Evolutionary conservation across 805 yeast genomes (phyloP).

Genomic region (Grigorovia yakushimaensis): DNA sequence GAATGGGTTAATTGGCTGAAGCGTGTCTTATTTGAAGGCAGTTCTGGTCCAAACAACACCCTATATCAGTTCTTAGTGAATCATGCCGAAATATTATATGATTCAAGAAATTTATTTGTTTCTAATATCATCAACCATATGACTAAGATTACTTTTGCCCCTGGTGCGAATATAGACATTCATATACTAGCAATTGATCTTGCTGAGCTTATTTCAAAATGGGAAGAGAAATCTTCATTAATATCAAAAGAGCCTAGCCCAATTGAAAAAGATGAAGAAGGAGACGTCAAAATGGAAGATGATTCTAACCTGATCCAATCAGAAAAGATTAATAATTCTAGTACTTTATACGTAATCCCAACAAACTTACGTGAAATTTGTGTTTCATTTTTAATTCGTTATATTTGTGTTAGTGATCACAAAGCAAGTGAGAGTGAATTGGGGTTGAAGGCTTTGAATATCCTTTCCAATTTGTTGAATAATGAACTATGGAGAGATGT

Average conservation of each 20-base stretch:
- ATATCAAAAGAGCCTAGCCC: conserved; percentile 5
- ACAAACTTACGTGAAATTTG: conserved; percentile 80
- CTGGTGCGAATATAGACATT: conserved; percentile 70
- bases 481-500: conserved; percentile 81
- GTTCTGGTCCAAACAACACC: conserved; percentile 72
- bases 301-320: conserved; percentile 3
- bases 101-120: conserved; percentile 80
- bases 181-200: conserved; percentile 82
- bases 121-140: conserved; percentile 84
- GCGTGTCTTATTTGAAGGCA: conserved; percentile 82
- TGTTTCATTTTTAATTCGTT: conserved; percentile 77
- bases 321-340: conserved; percentile 3
- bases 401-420: conserved; percentile 77
- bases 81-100: conserved; percentile 75
- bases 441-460: conserved; percentile 73
- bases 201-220: conserved; percentile 71
- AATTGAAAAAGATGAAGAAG: conserved; percentile 14
- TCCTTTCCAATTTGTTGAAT: conserved; percentile 62
- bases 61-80: conserved; percentile 83
- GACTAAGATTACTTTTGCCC: conserved; percentile 75
- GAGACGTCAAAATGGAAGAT: conserved; percentile 22
- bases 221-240: conserved; percentile 57
- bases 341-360: conserved; percentile 39
- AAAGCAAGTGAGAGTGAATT: conserved; percentile 75
- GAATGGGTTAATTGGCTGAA: conserved; percentile 94